A percentile compares a stretch with the other conserved stretches of the same genome.
Conservation (phyloP, 768 basidiomycete species). For the Chiua virens region DNA sequence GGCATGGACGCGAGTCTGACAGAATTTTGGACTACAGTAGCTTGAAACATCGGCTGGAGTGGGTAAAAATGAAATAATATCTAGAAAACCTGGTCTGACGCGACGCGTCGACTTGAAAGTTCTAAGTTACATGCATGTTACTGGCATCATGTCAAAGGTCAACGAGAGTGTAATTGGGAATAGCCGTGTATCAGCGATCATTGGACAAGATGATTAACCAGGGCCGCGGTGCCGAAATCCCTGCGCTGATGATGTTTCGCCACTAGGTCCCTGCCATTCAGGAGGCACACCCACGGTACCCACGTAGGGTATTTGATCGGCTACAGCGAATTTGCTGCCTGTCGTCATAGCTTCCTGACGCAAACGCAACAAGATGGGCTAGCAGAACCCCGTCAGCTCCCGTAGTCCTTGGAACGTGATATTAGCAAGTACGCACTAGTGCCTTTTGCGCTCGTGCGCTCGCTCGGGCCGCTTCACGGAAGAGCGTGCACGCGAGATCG, state of each 20-base stretch:
- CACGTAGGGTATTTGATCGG: background rate
- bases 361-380: slow-evolving; percentile 50
- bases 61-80: no score
- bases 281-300: slow-evolving; percentile 1
- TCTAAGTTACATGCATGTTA: no score
- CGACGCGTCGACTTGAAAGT: no score
- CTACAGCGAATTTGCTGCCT: background rate
- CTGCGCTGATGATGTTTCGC: slow-evolving; percentile 30
- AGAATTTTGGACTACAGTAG: no score
- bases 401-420: background rate
- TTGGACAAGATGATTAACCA: slow-evolving; percentile 20
- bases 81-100: no score
- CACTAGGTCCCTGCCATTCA: slow-evolving; percentile 40
- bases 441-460: slow-evolving; percentile 52
- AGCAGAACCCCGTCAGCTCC: background rate
- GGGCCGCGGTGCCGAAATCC: background rate
- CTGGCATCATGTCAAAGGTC: no score
- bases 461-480: slow-evolving; percentile 42
- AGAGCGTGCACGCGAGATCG: slow-evolving; percentile 46
- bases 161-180: background rate
- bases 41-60: no score
- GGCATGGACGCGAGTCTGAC: no score
- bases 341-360: slow-evolving; percentile 40
- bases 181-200: slow-evolving; percentile 41
- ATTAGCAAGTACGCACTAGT: slow-evolving; percentile 31